Evolutionary conservation across 2,329 filamentous ascomycete species (phyloP), one percentile per base, ranked within the genome.

Genomic region (Ophidiomyces ophidiicola): DNA sequence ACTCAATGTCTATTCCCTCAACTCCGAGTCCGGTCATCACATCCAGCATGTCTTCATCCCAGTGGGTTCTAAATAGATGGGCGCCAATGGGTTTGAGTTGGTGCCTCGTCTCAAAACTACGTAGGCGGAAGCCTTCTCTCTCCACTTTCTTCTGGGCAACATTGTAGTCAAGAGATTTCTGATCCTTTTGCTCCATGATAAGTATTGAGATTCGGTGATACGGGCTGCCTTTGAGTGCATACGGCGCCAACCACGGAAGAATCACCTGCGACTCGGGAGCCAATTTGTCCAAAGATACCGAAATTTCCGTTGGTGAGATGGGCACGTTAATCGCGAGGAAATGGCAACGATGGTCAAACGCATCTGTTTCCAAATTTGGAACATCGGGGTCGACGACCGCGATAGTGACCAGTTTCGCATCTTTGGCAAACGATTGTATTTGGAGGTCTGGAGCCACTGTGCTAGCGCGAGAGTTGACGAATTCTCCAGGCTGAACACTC

Each of bases 341-440:
- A 64, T 96, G 88, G 61, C 82, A 90, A 53, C 84, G 76, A 58
- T 80, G 81, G 45, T 72, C 70, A 64, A 92, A 98, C 46, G 66
- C 66, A 59, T 98, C 82, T 14, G 64, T 71, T 44, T 80, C 78
- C 4, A 80, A 61, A 48, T 87, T 76, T 39, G 90, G 90, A 0
- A 96, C 85, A 63, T 98, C 90, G 1, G 85, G 72, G 63, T 98
- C 88, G 46, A 96, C 69, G 36, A 96, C 80, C 1, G 79, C 82
- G 26, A 98, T 72, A 6, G 82, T 85, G 50, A 94, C 77, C 20
- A 94, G 71, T 52, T 85, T 81, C 59, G 84, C 71, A 46, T 85
- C 86, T 39, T 72, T 70, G 55, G 88, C 77, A 57, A 94, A 98
- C 24, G 82, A 74, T 61, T 94, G 88, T 12, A 96, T 78, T 42